Evolutionary conservation across 2,329 filamentous ascomycete species (phyloP).

Genomic region (Orbilia oligospora): DNA sequence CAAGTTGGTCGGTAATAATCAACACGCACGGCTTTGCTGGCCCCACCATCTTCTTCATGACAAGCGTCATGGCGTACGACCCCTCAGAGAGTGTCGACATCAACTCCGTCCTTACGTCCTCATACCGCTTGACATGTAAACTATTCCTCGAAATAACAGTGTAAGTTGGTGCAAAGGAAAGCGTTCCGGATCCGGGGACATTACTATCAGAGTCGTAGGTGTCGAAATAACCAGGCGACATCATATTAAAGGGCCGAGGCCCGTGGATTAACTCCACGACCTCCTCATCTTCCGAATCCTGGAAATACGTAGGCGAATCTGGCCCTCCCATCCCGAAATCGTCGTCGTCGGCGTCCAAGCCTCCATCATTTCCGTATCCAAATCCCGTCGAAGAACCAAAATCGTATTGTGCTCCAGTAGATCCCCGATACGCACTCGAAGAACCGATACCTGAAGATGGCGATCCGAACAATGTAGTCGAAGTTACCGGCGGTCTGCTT

Average conservation of each 20-base stretch:
- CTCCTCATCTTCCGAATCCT: slow-evolving; percentile 56
- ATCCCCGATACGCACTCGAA: slow-evolving; percentile 18
- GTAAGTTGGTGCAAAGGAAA: slow-evolving; percentile 51
- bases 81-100: slow-evolving; percentile 22
- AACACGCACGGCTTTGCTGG: slow-evolving; percentile 42
- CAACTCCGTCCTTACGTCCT: slow-evolving; percentile 42
- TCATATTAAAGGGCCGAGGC: slow-evolving; percentile 33
- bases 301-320: slow-evolving; percentile 32
- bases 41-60: slow-evolving; percentile 31
- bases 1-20: slow-evolving; percentile 39
- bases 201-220: slow-evolving; percentile 52
- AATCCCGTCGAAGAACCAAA: slow-evolving; percentile 28
- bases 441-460: slow-evolving; percentile 6
- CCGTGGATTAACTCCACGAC: slow-evolving; percentile 30
- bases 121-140: slow-evolving; percentile 35
- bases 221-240: slow-evolving; percentile 46
- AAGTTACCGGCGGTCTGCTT: slow-evolving; percentile 38
- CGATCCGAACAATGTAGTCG: slow-evolving; percentile 46
- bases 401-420: slow-evolving; percentile 43
- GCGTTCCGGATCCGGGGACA: slow-evolving; percentile 49
- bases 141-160: slow-evolving; percentile 50
- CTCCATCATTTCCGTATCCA: slow-evolving; percentile 41
- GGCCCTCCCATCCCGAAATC: slow-evolving; percentile 32
- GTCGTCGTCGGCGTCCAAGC: slow-evolving; percentile 50
- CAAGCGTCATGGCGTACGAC: slow-evolving; percentile 51